Evolutionary conservation across 75 land plant species (phyloP).

Genomic region (Cryptomeria japonica): DNA sequence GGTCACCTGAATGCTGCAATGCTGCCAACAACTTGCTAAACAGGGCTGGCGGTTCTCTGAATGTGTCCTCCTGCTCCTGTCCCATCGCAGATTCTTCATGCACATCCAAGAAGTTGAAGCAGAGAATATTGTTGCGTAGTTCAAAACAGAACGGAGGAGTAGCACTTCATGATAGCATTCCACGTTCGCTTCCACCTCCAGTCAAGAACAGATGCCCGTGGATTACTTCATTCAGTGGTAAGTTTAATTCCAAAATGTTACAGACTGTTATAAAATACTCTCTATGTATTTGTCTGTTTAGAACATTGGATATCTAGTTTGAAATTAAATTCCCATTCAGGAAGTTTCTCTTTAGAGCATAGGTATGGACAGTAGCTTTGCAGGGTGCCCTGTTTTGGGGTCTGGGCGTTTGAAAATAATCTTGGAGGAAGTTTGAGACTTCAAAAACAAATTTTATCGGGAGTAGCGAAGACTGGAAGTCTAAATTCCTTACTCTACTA

Average conservation of each 20-base stretch:
- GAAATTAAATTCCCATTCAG: neutral
- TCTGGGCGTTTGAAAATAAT: neutral
- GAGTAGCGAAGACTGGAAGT: neutral
- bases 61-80: neutral
- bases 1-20: neutral
- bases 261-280: neutral
- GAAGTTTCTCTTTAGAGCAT: neutral
- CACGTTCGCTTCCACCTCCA: neutral
- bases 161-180: neutral
- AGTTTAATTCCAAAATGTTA: neutral
- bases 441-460: neutral
- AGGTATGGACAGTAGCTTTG: neutral
- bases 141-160: neutral
- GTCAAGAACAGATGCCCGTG: conserved; percentile 7
- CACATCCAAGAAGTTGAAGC: neutral
- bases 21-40: neutral
- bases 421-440: neutral
- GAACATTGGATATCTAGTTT: neutral
- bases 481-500: neutral
- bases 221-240: conserved; percentile 10
- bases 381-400: neutral
- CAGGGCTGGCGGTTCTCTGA: neutral
- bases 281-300: neutral
- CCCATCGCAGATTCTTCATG: neutral
- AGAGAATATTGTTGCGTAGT: neutral